These are phyloP conservation scores for Agaricales sp. DNA, from an alignment of 1,284 basidiomycete genomes.

Conservation along the genomic window DNA sequence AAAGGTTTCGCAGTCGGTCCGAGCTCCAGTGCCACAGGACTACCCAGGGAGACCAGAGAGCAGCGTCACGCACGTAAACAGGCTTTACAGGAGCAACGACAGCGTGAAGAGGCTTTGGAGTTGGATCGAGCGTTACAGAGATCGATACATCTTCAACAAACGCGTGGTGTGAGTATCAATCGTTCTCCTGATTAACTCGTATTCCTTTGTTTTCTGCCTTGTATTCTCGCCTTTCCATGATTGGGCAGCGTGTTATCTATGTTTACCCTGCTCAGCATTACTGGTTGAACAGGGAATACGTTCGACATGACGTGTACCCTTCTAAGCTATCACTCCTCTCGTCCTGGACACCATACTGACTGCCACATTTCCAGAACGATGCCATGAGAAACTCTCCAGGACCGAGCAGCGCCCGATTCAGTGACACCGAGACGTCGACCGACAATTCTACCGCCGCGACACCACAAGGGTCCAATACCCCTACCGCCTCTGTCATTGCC, in stretches of 20 bases:
- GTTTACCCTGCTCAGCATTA: too few species aligned
- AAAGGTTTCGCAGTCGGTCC: constrained; percentile 76
- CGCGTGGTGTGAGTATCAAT: constrained; percentile 10
- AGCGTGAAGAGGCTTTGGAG: constrained; percentile 48
- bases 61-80: constrained; percentile 51
- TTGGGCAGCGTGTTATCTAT: too few species aligned
- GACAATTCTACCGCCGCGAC: constrained; percentile 51
- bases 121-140: constrained; percentile 46
- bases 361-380: background rate
- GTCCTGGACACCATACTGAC: background rate
- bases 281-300: too few species aligned
- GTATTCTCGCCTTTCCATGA: too few species aligned
- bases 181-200: background rate
- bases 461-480: constrained; percentile 20
- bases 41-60: constrained; percentile 63
- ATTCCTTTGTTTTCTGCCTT: background rate
- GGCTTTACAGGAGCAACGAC: constrained; percentile 40
- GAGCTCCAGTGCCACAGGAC: constrained; percentile 46
- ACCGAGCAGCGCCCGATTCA: background rate
- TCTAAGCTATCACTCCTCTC: background rate
- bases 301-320: too few species aligned
- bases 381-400: background rate
- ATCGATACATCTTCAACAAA: constrained; percentile 26
- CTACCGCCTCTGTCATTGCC: background rate
- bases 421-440: constrained; percentile 39